Evolutionary conservation across 441 rosid genomes (phyloP).

Genomic region (Eruca vesicaria): DNA sequence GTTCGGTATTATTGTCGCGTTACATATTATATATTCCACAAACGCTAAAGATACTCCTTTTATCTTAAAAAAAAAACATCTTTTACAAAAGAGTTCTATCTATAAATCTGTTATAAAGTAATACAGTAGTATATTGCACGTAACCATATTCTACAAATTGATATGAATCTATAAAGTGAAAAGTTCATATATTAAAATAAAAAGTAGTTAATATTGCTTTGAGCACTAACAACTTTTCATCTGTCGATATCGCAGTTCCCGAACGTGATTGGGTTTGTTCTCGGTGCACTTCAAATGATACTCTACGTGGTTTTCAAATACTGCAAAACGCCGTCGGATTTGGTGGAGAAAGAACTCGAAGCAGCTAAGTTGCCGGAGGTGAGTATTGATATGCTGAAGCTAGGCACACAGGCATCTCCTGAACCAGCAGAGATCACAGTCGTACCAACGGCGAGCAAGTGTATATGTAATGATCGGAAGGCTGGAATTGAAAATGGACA

Average conservation of each 20-base stretch:
- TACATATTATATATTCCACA: neutral
- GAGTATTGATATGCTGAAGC: slow-evolving; percentile 31
- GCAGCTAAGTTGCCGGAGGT: slow-evolving; percentile 34
- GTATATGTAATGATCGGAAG: slow-evolving; percentile 12
- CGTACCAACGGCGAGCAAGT: slow-evolving; percentile 3
- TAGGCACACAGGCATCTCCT: slow-evolving; percentile 15
- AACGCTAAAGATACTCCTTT: slow-evolving; percentile 20
- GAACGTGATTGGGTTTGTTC: slow-evolving; percentile 43
- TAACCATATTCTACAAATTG: neutral
- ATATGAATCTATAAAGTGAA: neutral
- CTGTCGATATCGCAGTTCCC: slow-evolving; percentile 38
- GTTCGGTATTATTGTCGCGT: slow-evolving; percentile 20
- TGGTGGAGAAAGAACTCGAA: slow-evolving; percentile 14
- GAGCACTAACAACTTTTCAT: slow-evolving; percentile 11
- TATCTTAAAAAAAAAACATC: neutral
- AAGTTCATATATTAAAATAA: slow-evolving; percentile 9
- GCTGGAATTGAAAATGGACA: slow-evolving; percentile 20
- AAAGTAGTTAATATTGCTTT: slow-evolving; percentile 12
- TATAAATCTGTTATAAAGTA: neutral
- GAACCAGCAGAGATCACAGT: slow-evolving; percentile 3
- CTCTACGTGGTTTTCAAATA: slow-evolving; percentile 43
- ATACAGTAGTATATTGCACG: neutral
- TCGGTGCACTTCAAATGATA: slow-evolving; percentile 50
- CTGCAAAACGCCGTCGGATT: slow-evolving; percentile 24
- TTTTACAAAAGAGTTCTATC: no score